phyloP scores from a whole-genome alignment of 2,329 filamentous ascomycete genomes.

The Rutstroemia sydowiana region DNA sequence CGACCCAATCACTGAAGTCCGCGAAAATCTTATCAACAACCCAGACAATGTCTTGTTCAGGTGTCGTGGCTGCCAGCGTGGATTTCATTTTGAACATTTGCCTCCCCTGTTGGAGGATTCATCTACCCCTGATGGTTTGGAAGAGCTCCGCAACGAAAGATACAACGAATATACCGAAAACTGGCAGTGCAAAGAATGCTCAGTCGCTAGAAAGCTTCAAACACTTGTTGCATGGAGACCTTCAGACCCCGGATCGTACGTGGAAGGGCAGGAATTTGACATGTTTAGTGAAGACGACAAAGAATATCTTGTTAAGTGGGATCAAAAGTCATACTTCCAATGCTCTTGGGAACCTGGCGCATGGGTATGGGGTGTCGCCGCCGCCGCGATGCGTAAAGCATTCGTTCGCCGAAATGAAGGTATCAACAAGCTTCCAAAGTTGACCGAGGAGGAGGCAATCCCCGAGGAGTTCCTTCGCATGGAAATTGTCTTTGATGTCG shows the following conservation, averaged over 20 bases:
- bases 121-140: constrained; percentile 34
- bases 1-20: constrained; percentile 66
- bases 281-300: constrained; percentile 68
- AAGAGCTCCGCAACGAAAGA: constrained; percentile 50
- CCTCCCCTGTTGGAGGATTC: constrained; percentile 37
- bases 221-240: constrained; percentile 87
- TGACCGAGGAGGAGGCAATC: constrained; percentile 70
- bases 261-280: constrained; percentile 43
- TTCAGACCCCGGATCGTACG: constrained; percentile 47
- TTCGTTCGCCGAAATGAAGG: constrained; percentile 67
- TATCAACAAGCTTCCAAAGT: constrained; percentile 54
- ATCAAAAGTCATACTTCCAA: constrained; percentile 69
- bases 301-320: constrained; percentile 91
- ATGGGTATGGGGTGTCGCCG: constrained; percentile 74
- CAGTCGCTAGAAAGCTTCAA: constrained; percentile 59
- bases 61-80: constrained; percentile 68
- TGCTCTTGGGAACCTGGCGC: constrained; percentile 81
- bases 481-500: constrained; percentile 83
- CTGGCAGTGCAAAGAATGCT: constrained; percentile 78
- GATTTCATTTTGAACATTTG: constrained; percentile 79
- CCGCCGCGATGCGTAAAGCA: constrained; percentile 57
- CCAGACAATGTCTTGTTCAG: constrained; percentile 71
- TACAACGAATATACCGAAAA: constrained; percentile 64
- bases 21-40: constrained; percentile 64
- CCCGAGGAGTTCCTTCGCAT: constrained; percentile 78